Percentiles rank a stretch among this genome's conserved stretches.
These are phyloP conservation scores for Kodamaea ohmeri DNA, from an alignment of 1,139 yeast genomes.

Conservation along the genomic window DNA sequence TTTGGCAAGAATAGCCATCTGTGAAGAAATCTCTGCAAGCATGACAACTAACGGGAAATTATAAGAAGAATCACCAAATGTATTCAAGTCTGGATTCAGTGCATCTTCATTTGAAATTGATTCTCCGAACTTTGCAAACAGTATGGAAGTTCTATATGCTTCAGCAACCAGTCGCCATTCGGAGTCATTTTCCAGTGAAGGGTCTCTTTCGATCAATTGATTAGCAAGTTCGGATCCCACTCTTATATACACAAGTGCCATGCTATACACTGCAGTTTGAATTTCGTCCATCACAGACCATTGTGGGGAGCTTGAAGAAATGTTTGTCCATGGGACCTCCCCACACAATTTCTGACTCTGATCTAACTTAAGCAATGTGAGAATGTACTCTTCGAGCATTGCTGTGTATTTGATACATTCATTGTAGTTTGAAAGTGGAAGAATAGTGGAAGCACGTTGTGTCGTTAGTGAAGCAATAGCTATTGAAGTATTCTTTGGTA, in stretches of 20 bases:
- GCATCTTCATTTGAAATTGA: not conserved
- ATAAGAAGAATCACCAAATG: constrained; percentile 2
- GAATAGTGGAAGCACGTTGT: not conserved
- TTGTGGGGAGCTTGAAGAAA: not conserved
- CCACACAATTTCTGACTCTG: not conserved
- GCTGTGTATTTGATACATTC: constrained; percentile 35
- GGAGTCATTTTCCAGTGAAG: constrained; percentile 19
- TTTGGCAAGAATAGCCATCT: constrained; percentile 41
- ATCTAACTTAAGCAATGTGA: not conserved
- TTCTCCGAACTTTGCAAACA: constrained; percentile 28
- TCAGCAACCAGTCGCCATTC: constrained; percentile 40
- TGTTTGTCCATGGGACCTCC: constrained; percentile 8
- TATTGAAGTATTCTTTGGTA: not conserved
- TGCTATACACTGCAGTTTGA: constrained; percentile 24
- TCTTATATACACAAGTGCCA: constrained; percentile 30
- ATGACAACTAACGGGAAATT: constrained; percentile 24
- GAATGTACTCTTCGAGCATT: constrained; percentile 30
- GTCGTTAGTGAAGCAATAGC: not conserved
- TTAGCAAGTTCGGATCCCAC: constrained; percentile 39
- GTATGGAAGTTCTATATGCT: constrained; percentile 33
- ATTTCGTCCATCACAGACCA: constrained; percentile 38
- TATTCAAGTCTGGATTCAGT: constrained; percentile 2
- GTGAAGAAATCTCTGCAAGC: constrained; percentile 33
- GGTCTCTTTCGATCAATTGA: constrained; percentile 31
- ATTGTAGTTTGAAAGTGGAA: constrained; percentile 15